Evolutionary conservation across 768 basidiomycete species (phyloP).

Genomic region (Amanita molliuscula): DNA sequence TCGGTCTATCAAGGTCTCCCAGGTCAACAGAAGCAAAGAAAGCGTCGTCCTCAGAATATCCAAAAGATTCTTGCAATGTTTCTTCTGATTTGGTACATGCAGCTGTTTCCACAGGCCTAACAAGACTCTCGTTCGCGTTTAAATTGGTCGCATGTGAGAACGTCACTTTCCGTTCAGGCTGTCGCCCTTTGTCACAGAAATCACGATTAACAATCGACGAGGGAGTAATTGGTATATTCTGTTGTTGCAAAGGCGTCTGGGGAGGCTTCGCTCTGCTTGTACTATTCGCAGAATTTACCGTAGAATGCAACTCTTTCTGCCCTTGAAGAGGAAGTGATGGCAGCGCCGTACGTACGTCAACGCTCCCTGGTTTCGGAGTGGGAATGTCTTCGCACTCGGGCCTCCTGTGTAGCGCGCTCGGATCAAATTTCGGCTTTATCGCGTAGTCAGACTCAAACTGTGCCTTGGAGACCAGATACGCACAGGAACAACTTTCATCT

Average conservation of each 20-base stretch:
- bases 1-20: conserved; percentile 32
- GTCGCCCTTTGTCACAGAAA: neutral
- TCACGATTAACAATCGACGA: neutral
- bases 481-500: conserved; percentile 80
- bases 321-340: conserved; percentile 31
- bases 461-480: conserved; percentile 18
- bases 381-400: conserved; percentile 45
- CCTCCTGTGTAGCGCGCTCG: conserved; percentile 54
- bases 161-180: neutral
- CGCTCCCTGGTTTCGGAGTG: conserved; percentile 3
- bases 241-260: conserved; percentile 10
- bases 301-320: conserved; percentile 11
- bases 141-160: neutral
- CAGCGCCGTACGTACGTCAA: conserved; percentile 12
- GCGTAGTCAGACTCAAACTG: neutral
- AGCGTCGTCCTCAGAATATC: conserved; percentile 59
- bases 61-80: conserved; percentile 29
- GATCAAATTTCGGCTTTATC: conserved; percentile 58
- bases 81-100: conserved; percentile 9
- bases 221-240: neutral
- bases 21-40: conserved; percentile 50
- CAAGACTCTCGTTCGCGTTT: conserved; percentile 9
- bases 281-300: conserved; percentile 1
- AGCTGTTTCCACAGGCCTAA: conserved; percentile 8
- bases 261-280: conserved; percentile 12